Evolutionary conservation across 306 rosid species (phyloP), one percentile per base, ranked within the genome.

Genomic region (Vigna trinervia): DNA sequence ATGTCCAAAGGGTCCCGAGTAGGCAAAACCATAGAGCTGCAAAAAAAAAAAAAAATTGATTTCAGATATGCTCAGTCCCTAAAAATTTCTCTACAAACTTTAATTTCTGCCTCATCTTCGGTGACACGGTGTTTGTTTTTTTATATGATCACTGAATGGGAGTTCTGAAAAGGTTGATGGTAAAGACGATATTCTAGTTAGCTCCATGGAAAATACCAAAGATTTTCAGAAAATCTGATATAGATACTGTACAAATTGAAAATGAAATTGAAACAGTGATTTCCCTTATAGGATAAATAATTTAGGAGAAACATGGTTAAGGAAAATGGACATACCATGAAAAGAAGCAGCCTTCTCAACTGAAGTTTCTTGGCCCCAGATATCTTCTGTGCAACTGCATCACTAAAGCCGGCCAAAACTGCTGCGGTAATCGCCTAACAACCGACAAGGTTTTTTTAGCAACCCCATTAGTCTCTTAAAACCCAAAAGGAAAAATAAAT

Each of bases 11-110:
- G 98, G 97, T 66, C 98, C 97, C 1, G 84, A 50, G 74, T 92
- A 94, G 8, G 92, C 97, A 32, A 94, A 94, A 46, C 98, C 98
- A 87, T 92, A 90, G 66, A 94, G 86, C 98, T 94, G 90, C 74
- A 80, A 74, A 87, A 74, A 4, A 81, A 11, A 43, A 2, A 22
- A 26, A 26, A 2, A 26, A 2, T 43, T 54, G 28, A 41, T 43
- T 73, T 72, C 47, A 74, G 79, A 75, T 46, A 28, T 51, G n/a
- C 32, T 59, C 8, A 45, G 30, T 64, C 56, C 83, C 13, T 59
- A 51, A 58, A 57, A 77, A 19, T 23, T 59, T 54, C 39, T 64
- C 52, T 6, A 58, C 23, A 62, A 62, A 68, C 41, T 46, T 20
- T 0, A 51, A 53, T 72, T 58, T 34, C 20, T 75, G 43, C 17